Conservation (phyloP, 306 rosid genomes). For the Vigna unguiculata region DNA sequence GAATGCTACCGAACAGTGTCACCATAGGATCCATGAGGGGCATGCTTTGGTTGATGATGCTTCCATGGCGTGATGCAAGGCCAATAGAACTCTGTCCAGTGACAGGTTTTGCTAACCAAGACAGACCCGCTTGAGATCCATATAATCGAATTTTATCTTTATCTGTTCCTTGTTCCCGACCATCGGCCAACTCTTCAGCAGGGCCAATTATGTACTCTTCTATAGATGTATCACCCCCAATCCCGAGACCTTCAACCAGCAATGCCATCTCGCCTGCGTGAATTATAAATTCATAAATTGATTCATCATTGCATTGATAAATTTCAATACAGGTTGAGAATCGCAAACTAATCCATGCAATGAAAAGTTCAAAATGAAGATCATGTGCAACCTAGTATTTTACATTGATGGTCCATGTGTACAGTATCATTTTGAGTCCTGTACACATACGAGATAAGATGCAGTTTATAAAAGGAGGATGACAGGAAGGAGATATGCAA, state of each 20-base stretch:
- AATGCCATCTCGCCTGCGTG: conserved; percentile 65
- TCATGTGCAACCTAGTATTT: neutral
- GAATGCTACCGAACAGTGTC: conserved; percentile 79
- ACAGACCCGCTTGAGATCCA: conserved; percentile 85
- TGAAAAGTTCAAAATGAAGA: neutral
- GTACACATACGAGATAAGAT: neutral
- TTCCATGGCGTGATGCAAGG: conserved; percentile 91
- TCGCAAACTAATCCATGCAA: neutral
- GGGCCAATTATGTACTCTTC: conserved; percentile 85
- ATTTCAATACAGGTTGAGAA: conserved; percentile 17
- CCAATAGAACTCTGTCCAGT: conserved; percentile 75
- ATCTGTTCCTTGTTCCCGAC: conserved; percentile 54
- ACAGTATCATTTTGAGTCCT: conserved; percentile 1
- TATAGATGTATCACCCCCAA: conserved; percentile 76
- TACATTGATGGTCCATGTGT: neutral
- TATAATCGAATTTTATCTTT: conserved; percentile 77
- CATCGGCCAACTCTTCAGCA: conserved; percentile 63
- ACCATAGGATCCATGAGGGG: conserved; percentile 84
- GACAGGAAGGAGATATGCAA: conserved; percentile 1
- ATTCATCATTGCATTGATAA: neutral
- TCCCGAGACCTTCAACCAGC: conserved; percentile 88
- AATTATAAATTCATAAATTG: conserved; percentile 34
- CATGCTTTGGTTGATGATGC: conserved; percentile 67
- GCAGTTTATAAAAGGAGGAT: conserved; percentile 6
- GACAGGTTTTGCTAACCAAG: conserved; percentile 91